Evolutionary conservation across 176 grass and related monocot genomes (phyloP).

Genomic region (Coix lacrymajobi): DNA sequence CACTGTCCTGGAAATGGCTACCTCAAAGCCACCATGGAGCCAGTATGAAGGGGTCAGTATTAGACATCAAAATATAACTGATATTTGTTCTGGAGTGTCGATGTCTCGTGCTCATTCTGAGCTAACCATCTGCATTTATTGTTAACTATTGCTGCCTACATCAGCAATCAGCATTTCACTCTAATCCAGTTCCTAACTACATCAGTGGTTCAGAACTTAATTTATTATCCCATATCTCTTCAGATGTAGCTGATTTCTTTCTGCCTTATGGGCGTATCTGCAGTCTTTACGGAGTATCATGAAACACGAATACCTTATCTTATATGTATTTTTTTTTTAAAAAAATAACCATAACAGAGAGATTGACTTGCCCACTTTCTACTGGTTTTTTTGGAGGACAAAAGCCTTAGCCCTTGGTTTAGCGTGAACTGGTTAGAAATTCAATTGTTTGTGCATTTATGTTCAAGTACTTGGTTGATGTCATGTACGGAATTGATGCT

Average conservation of each 20-base stretch:
- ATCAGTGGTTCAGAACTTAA: neutral
- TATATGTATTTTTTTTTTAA: neutral
- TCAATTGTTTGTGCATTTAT: neutral
- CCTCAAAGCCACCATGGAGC: constrained; percentile 98
- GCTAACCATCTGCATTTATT: neutral
- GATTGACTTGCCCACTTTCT: neutral
- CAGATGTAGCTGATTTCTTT: neutral
- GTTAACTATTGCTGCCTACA: neutral
- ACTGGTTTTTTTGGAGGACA: neutral
- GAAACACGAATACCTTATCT: neutral
- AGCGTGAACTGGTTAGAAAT: neutral
- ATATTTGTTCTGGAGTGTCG: constrained; percentile 14
- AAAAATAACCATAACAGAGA: neutral
- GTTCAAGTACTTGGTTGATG: neutral
- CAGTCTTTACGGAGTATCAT: neutral
- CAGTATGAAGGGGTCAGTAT: constrained; percentile 95
- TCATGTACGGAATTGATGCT: neutral
- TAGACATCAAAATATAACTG: constrained; percentile 15
- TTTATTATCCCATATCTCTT: neutral
- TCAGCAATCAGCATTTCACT: neutral
- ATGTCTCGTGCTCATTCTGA: neutral
- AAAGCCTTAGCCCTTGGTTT: neutral
- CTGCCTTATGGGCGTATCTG: neutral
- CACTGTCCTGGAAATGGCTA: constrained; percentile 98
- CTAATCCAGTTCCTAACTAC: neutral